These are phyloP conservation scores for Sordariomycetes sp. DNA, from an alignment of 2,329 filamentous ascomycete genomes.

Conservation along the genomic window DNA sequence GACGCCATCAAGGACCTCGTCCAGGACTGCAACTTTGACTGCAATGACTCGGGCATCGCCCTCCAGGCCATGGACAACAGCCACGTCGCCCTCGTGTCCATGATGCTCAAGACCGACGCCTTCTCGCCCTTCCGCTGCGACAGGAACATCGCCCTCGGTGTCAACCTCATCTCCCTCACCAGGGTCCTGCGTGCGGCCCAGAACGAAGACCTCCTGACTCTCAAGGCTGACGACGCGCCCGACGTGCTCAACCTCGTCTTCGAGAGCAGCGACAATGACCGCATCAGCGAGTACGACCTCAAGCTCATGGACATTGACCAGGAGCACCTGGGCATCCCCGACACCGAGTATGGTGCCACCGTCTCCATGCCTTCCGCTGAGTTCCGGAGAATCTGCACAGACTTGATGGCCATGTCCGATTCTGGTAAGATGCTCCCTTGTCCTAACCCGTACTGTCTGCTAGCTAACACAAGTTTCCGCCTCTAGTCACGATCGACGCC, in stretches of 20 bases:
- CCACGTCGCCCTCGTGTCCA: slow-evolving; percentile 95
- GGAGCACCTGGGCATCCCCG: slow-evolving; percentile 95
- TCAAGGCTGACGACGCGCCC: slow-evolving; percentile 95
- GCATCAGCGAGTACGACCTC: slow-evolving; percentile 97
- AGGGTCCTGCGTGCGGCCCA: slow-evolving; percentile 93
- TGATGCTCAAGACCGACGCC: slow-evolving; percentile 92
- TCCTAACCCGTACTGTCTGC: neutral
- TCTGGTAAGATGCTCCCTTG: slow-evolving; percentile 52
- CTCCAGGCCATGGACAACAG: slow-evolving; percentile 99
- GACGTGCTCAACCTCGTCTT: slow-evolving; percentile 94
- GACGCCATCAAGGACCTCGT: slow-evolving; percentile 99
- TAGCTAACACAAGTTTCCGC: slow-evolving; percentile 4
- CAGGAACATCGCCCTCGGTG: slow-evolving; percentile 94
- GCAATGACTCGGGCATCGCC: slow-evolving; percentile 97
- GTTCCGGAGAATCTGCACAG: slow-evolving; percentile 90
- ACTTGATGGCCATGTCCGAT: slow-evolving; percentile 84
- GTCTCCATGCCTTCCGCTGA: slow-evolving; percentile 80
- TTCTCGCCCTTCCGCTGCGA: slow-evolving; percentile 97
- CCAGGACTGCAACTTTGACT: slow-evolving; percentile 99
- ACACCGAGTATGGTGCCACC: slow-evolving; percentile 94
- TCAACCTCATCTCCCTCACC: slow-evolving; percentile 92
- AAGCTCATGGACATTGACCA: slow-evolving; percentile 99
- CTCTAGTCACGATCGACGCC: slow-evolving; percentile 80
- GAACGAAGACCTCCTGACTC: slow-evolving; percentile 84
- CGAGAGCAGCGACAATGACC: slow-evolving; percentile 77